Base-by-base conservation (phyloP, 768 basidiomycete genomes). In the Hebeloma cylindrosporum region DNA sequence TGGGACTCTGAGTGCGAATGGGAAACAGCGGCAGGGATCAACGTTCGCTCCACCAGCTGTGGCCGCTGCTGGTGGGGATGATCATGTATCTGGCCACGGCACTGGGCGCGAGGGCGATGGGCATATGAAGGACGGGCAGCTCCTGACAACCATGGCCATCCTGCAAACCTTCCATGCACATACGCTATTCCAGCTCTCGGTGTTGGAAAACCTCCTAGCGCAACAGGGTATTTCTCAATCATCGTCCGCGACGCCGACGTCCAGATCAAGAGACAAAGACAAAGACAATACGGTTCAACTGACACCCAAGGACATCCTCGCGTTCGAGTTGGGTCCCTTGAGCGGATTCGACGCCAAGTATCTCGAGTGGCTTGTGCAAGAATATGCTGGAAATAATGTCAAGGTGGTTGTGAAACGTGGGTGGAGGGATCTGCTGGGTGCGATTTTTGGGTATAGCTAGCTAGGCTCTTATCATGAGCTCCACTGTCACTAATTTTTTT, bases 251-350 rank as follows among this genome's bases (percentile, higher is more conserved):
- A 30, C 9, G 47, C 32, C 27, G 40, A 14, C 11, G 49, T 35
- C n/a, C n/a, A n/a, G n/a, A n/a, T n/a, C n/a, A n/a, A n/a, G n/a
- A n/a, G n/a, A n/a, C n/a, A n/a, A n/a, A n/a, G n/a, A n/a, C n/a
- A n/a, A n/a, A 2, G 59, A 56, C 14, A 60, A 48, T 23, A 60
- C 76, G 31, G 65, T 81, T 8, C 57, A 57, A 21, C 61, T 90
- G 13, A 71, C 75, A 2, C 78, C 86, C 8, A 79, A 73, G 53
- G 85, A 88, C 47, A 67, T 91, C 6, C 42, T 79, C 8, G 69
- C 78, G 10, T 82, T 92, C 35, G 86, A 86, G 59, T 74, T 92
- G 0, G 83, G 87, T 1, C 82, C 88, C 5, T 64, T 88, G 46
- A 92, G 88, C 56, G 66, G 70, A 4, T 58, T 82, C 35, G 89